Base-by-base conservation (phyloP, 106 monocot species). In the Allium sativum region DNA sequence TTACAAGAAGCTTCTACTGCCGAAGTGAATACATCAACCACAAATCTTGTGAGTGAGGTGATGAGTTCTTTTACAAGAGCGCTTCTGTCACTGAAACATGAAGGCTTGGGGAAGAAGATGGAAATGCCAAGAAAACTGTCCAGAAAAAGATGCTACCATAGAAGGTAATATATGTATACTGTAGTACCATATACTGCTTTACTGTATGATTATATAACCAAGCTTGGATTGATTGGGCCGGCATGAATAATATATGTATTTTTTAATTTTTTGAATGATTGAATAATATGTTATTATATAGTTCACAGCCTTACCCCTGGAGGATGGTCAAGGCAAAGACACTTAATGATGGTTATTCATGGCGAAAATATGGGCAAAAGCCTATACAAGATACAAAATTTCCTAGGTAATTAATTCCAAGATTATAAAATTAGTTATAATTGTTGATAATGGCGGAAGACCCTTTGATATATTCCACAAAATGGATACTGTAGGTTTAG, bases 311-410 rank as follows among this genome's bases (percentile, higher is more conserved):
- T 14, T 67, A 58, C 59, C n/a, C 67, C 18, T 60, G 44, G 18
- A 72, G n/a, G 44, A 73, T 18, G 47, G 47, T 62, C 0, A 48
- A 18, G 44, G 20, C 78, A 4, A 45, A 60, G 6, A 79, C 67
- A 6, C 44, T 74, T 10, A 70, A 81, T 0, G 89, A 89, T 66
- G 84, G 76, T 0, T 64, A 73, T 9, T 50, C 62, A 16, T 89
- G 89, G 89, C 68, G 89, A 21, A 89, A 89, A 65, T 89, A 89
- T 59, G 89, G 89, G 52, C 89, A 84, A 72, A 89, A 84, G 53
- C 58, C 56, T 7, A 89, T 89, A 48, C 78, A 61, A 50, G 61
- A 67, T 31, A 44, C 74, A 11, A 60, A 60, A 21, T 48, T 65
- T 10, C 76, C 81, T 40, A 89, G 81, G 89, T 89, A n/a, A 70